Conservation (phyloP, 1,284 basidiomycete genomes). For the Irpex sp. region DNA sequence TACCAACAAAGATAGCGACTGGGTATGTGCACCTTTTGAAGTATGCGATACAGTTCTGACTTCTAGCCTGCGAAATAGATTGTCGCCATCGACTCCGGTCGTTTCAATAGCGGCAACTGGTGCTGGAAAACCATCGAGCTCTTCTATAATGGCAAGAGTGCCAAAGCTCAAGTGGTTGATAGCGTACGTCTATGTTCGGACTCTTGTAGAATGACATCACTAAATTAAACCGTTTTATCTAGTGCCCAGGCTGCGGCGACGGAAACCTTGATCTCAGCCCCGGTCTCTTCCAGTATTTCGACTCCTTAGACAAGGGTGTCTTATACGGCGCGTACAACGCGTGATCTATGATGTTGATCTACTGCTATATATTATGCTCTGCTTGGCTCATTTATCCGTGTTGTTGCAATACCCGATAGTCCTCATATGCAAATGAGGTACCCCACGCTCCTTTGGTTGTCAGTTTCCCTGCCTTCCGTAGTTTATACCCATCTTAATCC, state of each 20-base stretch:
- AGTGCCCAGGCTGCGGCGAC: conserved; percentile 38
- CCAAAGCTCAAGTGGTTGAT: conserved; percentile 16
- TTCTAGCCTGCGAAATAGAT: neutral
- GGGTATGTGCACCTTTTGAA: neutral
- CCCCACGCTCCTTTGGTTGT: neutral
- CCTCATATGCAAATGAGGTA: neutral
- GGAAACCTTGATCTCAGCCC: conserved; percentile 47
- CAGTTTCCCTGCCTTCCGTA: neutral
- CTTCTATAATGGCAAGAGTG: conserved; percentile 12
- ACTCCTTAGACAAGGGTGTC: conserved; percentile 27
- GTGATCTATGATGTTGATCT: neutral
- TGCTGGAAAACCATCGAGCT: conserved; percentile 15
- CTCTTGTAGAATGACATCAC: neutral
- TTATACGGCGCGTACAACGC: conserved; percentile 36
- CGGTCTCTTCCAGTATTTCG: conserved; percentile 45
- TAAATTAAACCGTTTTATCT: neutral
- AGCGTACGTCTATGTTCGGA: conserved; percentile 6
- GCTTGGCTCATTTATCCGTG: neutral
- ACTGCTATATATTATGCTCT: neutral
- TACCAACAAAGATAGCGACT: conserved; percentile 6
- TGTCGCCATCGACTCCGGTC: conserved; percentile 5
- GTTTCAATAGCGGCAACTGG: conserved; percentile 14
- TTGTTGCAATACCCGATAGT: neutral
- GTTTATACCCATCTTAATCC: neutral
- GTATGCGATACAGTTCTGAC: neutral